Conservation (phyloP, 768 basidiomycete species). For the Mycena rebaudengoi region DNA sequence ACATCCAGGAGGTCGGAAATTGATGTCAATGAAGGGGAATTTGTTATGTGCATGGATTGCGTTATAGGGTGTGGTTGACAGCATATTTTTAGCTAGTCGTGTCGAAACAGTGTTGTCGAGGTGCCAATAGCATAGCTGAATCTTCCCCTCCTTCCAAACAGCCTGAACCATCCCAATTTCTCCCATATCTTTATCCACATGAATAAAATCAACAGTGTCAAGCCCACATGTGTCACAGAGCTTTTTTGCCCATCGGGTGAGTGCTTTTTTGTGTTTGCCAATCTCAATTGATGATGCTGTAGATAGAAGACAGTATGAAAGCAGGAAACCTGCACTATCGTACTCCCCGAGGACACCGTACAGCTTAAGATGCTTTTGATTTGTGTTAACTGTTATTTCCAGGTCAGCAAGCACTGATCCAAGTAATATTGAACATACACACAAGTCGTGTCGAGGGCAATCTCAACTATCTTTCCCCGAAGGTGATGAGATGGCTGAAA, state of each 20-base stretch:
- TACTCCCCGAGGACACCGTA: conserved; percentile 25
- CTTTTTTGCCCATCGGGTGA: conserved; percentile 1
- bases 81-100: conserved; percentile 4
- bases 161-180: background rate
- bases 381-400: conserved; percentile 4
- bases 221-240: conserved; percentile 7
- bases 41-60: background rate
- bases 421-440: no score
- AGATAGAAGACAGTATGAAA: conserved; percentile 28
- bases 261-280: conserved; percentile 20
- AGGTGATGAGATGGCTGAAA: no score
- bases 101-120: background rate
- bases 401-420: no score
- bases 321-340: conserved; percentile 26
- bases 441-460: no score
- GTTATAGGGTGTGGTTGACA: conserved; percentile 22
- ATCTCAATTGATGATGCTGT: conserved; percentile 22
- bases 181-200: conserved; percentile 6
- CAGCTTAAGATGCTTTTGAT: conserved; percentile 23
- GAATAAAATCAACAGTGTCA: background rate
- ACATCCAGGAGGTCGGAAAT: no score
- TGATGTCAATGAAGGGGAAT: conserved; percentile 6
- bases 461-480: no score
- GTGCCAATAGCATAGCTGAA: conserved; percentile 11
- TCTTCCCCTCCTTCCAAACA: no score